A percentile compares a stretch with the other conserved stretches of the same genome.
Evolutionary conservation across 345 rosid genomes (phyloP).

Genomic region (Melaleuca quinquenervia): DNA sequence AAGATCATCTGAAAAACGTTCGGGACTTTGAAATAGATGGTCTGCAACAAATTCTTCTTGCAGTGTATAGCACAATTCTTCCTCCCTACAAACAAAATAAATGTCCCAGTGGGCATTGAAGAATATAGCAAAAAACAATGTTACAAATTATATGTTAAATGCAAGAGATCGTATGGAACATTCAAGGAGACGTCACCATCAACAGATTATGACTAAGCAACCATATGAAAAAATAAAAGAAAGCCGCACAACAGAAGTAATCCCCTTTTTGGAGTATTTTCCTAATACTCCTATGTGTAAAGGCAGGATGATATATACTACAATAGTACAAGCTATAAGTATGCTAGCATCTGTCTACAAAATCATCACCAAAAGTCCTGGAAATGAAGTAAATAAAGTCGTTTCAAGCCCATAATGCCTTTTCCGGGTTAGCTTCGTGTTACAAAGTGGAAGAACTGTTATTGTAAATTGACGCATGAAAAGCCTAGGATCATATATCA

Average conservation of each 20-base stretch:
- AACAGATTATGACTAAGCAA: not conserved
- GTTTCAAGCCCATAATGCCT: not conserved
- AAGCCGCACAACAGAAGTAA: not conserved
- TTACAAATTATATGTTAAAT: not conserved
- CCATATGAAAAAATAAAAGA: not conserved
- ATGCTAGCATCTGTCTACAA: not conserved
- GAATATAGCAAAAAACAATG: not conserved
- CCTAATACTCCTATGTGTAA: not conserved
- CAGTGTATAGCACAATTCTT: constrained; percentile 46
- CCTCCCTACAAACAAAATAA: constrained; percentile 49
- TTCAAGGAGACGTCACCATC: not conserved
- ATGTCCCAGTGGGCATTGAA: not conserved
- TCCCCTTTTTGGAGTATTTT: not conserved
- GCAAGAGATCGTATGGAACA: not conserved
- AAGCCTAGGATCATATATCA: not conserved
- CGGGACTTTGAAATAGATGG: constrained; percentile 69
- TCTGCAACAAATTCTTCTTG: constrained; percentile 88
- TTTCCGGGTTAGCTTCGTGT: not conserved
- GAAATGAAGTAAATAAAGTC: not conserved
- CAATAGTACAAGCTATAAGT: not conserved
- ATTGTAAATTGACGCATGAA: not conserved
- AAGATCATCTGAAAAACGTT: constrained; percentile 61
- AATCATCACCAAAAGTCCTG: not conserved
- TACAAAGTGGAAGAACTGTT: not conserved
- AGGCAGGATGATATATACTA: not conserved